Evolutionary conservation across 2,329 filamentous ascomycete genomes (phyloP).

Genomic region (Fusarium sarcochroum): DNA sequence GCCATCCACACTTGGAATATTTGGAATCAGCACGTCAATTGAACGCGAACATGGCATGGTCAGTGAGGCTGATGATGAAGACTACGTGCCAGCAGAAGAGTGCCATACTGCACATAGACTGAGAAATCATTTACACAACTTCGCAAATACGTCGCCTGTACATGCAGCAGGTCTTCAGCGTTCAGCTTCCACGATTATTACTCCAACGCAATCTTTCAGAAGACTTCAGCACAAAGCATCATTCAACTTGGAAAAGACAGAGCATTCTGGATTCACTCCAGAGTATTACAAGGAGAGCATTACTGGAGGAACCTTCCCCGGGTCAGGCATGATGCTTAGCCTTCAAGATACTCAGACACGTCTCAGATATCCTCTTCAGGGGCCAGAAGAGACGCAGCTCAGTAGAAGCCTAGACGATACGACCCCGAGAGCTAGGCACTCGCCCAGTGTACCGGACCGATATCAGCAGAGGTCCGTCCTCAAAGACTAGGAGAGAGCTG

Average conservation of each 20-base stretch:
- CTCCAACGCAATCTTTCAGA: constrained; percentile 36
- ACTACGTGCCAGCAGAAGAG: background rate
- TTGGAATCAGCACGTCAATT: constrained; percentile 7
- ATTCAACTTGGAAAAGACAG: constrained; percentile 29
- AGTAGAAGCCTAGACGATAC: constrained; percentile 1
- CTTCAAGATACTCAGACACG: constrained; percentile 33
- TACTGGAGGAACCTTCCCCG: constrained; percentile 7
- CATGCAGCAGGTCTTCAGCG: constrained; percentile 22
- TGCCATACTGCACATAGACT: constrained; percentile 13
- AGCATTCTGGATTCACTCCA: constrained; percentile 44
- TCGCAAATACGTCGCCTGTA: constrained; percentile 4
- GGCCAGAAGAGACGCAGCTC: background rate
- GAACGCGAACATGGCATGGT: background rate
- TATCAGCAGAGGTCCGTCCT: constrained; percentile 12
- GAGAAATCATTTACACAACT: constrained; percentile 7
- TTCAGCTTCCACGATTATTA: constrained; percentile 36
- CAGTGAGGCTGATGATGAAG: background rate
- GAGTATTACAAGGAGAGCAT: constrained; percentile 13
- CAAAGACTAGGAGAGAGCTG: constrained; percentile 26
- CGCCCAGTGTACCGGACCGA: constrained; percentile 8
- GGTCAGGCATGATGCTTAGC: constrained; percentile 31
- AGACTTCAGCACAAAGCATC: constrained; percentile 26
- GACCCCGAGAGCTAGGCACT: constrained; percentile 11
- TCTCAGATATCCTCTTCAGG: constrained; percentile 13
- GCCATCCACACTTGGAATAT: constrained; percentile 5